Percentiles rank a stretch among this genome's conserved stretches.
Evolutionary conservation across 768 basidiomycete genomes (phyloP).

Genomic region (Boletus rubescentipes): DNA sequence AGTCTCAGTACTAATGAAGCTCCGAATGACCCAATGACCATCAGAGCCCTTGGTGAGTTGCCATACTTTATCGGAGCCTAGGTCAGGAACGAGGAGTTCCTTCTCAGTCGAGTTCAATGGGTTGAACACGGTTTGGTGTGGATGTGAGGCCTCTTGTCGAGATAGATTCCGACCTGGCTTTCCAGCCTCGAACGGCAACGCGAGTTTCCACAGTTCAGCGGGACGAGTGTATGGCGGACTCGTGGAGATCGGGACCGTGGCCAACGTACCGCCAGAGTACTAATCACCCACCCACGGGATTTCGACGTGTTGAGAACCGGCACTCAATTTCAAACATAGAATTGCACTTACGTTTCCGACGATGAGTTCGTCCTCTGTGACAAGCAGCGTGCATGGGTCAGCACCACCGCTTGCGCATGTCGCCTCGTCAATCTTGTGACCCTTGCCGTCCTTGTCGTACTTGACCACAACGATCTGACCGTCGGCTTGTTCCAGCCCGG

Average conservation of each 20-base stretch:
- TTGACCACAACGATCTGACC: constrained; percentile 63
- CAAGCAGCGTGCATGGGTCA: constrained; percentile 65
- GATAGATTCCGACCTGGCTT: constrained; percentile 62
- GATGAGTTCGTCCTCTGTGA: constrained; percentile 55
- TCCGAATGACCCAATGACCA: constrained; percentile 51
- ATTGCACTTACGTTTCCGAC: constrained; percentile 66
- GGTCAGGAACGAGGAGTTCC: constrained; percentile 71
- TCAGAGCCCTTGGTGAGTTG: constrained; percentile 44
- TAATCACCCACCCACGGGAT: constrained; percentile 26
- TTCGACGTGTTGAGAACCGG: background rate
- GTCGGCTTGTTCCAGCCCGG: constrained; percentile 65
- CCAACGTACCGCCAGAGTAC: constrained; percentile 69
- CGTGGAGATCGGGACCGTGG: constrained; percentile 55
- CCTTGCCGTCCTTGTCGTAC: constrained; percentile 50
- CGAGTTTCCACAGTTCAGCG: constrained; percentile 34
- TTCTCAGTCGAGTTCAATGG: constrained; percentile 43
- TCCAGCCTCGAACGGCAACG: constrained; percentile 37
- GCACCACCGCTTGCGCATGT: constrained; percentile 50
- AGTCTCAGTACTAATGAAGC: constrained; percentile 45
- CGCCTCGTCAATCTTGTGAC: constrained; percentile 42
- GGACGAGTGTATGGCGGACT: constrained; percentile 44
- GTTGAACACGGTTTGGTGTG: constrained; percentile 61
- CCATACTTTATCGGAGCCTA: constrained; percentile 72
- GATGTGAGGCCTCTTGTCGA: constrained; percentile 73
- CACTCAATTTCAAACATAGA: background rate